phyloP scores from a whole-genome alignment of 2,329 filamentous ascomycete species.

The Aureobasidium namibiae region DNA sequence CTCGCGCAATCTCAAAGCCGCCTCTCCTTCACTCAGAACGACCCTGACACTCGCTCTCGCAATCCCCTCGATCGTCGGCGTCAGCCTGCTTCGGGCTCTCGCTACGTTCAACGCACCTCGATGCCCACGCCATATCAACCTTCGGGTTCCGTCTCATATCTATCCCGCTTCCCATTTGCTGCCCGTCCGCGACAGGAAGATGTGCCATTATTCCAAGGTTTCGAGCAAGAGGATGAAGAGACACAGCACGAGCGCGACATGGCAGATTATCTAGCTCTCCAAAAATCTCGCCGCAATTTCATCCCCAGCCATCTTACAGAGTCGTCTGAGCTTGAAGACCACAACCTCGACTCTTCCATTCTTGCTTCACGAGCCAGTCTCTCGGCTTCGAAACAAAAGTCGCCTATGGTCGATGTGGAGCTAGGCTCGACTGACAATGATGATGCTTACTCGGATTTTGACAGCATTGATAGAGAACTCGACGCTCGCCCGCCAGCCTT shows the following conservation, averaged over 20 bases:
- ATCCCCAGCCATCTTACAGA: slow-evolving; percentile 76
- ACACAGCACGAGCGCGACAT: slow-evolving; percentile 84
- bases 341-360: slow-evolving; percentile 30
- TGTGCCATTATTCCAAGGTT: slow-evolving; percentile 93
- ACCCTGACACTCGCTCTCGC: slow-evolving; percentile 33
- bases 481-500: slow-evolving; percentile 44
- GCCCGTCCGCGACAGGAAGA: slow-evolving; percentile 64
- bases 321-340: slow-evolving; percentile 73
- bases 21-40: slow-evolving; percentile 58
- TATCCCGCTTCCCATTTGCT: slow-evolving; percentile 69
- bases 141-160: slow-evolving; percentile 54
- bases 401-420: slow-evolving; percentile 74
- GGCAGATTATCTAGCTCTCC: slow-evolving; percentile 87
- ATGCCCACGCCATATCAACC: slow-evolving; percentile 72
- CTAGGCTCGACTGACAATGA: slow-evolving; percentile 57
- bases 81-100: slow-evolving; percentile 36
- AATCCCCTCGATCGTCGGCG: slow-evolving; percentile 41
- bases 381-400: slow-evolving; percentile 47
- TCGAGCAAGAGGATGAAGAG: slow-evolving; percentile 87
- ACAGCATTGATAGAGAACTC: slow-evolving; percentile 24
- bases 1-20: slow-evolving; percentile 93
- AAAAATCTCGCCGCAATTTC: slow-evolving; percentile 81
- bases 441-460: slow-evolving; percentile 35
- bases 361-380: background rate
- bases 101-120: slow-evolving; percentile 40